phyloP scores from a whole-genome alignment of 257 asterid species.

The Vinca minor region DNA sequence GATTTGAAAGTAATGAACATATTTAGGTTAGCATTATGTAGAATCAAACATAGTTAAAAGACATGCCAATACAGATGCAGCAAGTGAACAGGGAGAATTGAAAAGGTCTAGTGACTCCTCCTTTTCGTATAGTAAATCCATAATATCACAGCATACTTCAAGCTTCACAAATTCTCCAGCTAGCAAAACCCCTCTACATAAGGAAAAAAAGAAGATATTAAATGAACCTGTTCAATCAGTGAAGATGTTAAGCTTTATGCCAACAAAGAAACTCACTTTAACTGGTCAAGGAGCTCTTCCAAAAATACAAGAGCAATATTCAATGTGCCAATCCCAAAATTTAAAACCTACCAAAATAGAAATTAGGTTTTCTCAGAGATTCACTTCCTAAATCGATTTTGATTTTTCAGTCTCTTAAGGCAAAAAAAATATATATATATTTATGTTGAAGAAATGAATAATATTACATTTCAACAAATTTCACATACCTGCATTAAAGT shows the following conservation, averaged over 20 bases:
- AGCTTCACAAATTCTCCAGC: slow-evolving; percentile 46
- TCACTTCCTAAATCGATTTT: background rate
- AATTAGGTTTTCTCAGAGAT: slow-evolving; percentile 5
- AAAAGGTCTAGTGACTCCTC: slow-evolving; percentile 50
- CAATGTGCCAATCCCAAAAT: slow-evolving; percentile 50
- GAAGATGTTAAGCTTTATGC: slow-evolving; percentile 1
- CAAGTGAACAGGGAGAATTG: slow-evolving; percentile 48
- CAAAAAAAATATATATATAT: no score
- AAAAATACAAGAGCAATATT: slow-evolving; percentile 35
- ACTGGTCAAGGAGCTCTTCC: slow-evolving; percentile 55
- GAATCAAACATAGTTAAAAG: background rate
- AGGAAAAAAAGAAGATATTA: background rate
- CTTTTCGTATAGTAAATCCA: slow-evolving; percentile 80
- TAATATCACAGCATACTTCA: slow-evolving; percentile 66
- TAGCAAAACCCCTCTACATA: slow-evolving; percentile 46
- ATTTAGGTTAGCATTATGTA: background rate
- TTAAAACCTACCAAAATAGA: slow-evolving; percentile 38
- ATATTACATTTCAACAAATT: background rate
- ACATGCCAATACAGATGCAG: slow-evolving; percentile 64
- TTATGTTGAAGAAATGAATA: slow-evolving; percentile 12
- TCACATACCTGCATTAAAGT: slow-evolving; percentile 58
- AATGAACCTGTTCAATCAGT: background rate
- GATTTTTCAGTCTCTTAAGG: background rate
- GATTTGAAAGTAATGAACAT: background rate
- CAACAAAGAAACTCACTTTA: slow-evolving; percentile 40